Conservation (phyloP, 2,329 filamentous ascomycete species). For the Fusarium penzigii region DNA sequence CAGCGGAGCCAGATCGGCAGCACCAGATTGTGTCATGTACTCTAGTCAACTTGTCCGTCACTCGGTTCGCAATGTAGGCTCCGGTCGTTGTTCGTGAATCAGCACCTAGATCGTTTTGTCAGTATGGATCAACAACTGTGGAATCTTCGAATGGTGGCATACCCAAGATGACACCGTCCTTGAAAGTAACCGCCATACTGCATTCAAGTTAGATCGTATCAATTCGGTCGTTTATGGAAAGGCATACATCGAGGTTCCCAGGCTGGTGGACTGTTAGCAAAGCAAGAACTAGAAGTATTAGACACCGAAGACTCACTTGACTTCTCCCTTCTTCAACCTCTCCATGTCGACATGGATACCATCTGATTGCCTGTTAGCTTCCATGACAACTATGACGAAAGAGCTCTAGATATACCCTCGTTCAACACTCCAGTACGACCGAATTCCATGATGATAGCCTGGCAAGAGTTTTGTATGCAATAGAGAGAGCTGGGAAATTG, state of each 20-base stretch:
- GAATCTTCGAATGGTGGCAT: slow-evolving; percentile 26
- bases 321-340: slow-evolving; percentile 96
- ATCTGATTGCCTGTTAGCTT: slow-evolving; percentile 59
- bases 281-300: not conserved
- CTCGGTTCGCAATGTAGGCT: slow-evolving; percentile 97
- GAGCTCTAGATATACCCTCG: slow-evolving; percentile 52
- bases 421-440: slow-evolving; percentile 62
- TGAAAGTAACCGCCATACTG: slow-evolving; percentile 99
- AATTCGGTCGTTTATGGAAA: slow-evolving; percentile 21
- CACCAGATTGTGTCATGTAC: slow-evolving; percentile 99
- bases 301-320: slow-evolving; percentile 71
- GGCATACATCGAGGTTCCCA: slow-evolving; percentile 94
- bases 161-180: slow-evolving; percentile 94
- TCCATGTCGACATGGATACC: slow-evolving; percentile 99
- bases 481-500: not conserved
- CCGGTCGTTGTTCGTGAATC: slow-evolving; percentile 97
- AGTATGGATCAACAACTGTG: slow-evolving; percentile 6
- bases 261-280: slow-evolving; percentile 54
- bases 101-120: slow-evolving; percentile 58
- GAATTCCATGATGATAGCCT: slow-evolving; percentile 56
- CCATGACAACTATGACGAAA: slow-evolving; percentile 23
- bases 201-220: slow-evolving; percentile 27
- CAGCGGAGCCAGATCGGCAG: slow-evolving; percentile 95
- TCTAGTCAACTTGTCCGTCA: slow-evolving; percentile 98
- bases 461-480: not conserved